Base-by-base conservation (phyloP, 345 rosid genomes). In the Moricandia moricandioides region DNA sequence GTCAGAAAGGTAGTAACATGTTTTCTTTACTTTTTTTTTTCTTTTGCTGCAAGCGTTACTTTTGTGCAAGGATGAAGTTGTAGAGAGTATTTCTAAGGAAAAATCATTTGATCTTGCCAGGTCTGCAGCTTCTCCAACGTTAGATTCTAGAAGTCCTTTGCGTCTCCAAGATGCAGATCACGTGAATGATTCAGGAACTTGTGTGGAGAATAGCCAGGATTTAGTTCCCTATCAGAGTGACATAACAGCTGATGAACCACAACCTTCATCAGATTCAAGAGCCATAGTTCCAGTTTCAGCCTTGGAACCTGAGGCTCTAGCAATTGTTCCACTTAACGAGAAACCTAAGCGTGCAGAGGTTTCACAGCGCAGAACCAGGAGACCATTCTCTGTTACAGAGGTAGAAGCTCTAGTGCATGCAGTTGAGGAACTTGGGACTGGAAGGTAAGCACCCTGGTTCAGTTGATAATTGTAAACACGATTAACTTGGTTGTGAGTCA, bases 331-430 rank as follows among this genome's bases (percentile, higher is more conserved):
- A 40, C 65, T 81, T 40, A 88, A 76, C 74, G 87, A 72, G 74
- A 90, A 92, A 84, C 67, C 67, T 62, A 89, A 80, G 77, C 93
- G 89, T 52, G 71, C 92, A 68, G 99, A 92, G 67, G 71, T 84
- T 80, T 88, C 86, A 64, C 97, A 89, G 79, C 98, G 99, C 52
- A 86, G 99, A 77, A 91, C 91, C 52, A 82, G 99, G 87, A 89
- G 99, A 78, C 99, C 99, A n/a, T 96, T 96, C 84, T 90, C 96
- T 73, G 99, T 96, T n/a, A 47, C 85, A 12, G 99, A 96, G 86
- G 99, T 96, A 68, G 98, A 92, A 85, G 92, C 98, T 69, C 77
- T 96, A 58, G 97, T 96, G 56, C 85, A 81, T 2, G 94, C 99
- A 14, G 99, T 96, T 73, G 98, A 96, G 81, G 85, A 89, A 78